A percentile compares a stretch with the other conserved stretches of the same genome.
Evolutionary conservation across 1,284 basidiomycete species (phyloP).

Genomic region (Cryptococcus sp.): DNA sequence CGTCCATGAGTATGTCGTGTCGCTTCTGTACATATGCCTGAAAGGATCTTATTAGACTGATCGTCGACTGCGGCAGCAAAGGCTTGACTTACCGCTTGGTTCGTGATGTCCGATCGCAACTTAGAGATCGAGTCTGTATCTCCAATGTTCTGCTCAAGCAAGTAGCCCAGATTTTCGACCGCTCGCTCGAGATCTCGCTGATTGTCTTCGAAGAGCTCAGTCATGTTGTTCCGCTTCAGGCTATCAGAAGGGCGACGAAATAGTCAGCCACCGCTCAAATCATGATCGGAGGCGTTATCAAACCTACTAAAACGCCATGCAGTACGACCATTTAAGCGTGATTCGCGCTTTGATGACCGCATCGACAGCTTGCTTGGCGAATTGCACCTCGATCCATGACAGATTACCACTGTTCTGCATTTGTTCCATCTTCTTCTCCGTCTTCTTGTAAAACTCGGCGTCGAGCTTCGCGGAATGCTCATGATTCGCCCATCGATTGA

Average conservation of each 20-base stretch:
- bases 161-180: slow-evolving; percentile 90
- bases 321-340: slow-evolving; percentile 99
- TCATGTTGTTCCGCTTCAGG: slow-evolving; percentile 79
- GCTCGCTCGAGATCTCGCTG: slow-evolving; percentile 93
- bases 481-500: slow-evolving; percentile 97
- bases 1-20: slow-evolving; percentile 90
- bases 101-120: slow-evolving; percentile 87
- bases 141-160: slow-evolving; percentile 80
- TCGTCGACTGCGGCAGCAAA: slow-evolving; percentile 15
- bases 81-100: slow-evolving; percentile 71
- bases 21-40: slow-evolving; percentile 95
- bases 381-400: slow-evolving; percentile 99
- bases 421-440: slow-evolving; percentile 99
- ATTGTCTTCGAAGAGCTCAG: slow-evolving; percentile 96
- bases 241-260: slow-evolving; percentile 23
- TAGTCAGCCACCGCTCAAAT: neutral
- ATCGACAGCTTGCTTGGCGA: slow-evolving; percentile 96
- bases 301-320: slow-evolving; percentile 90
- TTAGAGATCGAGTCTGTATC: slow-evolving; percentile 79
- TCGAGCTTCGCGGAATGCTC: slow-evolving; percentile 97
- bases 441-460: slow-evolving; percentile 85
- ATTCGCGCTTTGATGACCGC: slow-evolving; percentile 85
- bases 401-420: slow-evolving; percentile 90
- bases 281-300: neutral
- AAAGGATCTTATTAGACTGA: slow-evolving; percentile 12